A percentile compares a stretch with the other conserved stretches of the same genome.
Conservation (phyloP, 768 basidiomycete genomes). For the Suillus placidus region DNA sequence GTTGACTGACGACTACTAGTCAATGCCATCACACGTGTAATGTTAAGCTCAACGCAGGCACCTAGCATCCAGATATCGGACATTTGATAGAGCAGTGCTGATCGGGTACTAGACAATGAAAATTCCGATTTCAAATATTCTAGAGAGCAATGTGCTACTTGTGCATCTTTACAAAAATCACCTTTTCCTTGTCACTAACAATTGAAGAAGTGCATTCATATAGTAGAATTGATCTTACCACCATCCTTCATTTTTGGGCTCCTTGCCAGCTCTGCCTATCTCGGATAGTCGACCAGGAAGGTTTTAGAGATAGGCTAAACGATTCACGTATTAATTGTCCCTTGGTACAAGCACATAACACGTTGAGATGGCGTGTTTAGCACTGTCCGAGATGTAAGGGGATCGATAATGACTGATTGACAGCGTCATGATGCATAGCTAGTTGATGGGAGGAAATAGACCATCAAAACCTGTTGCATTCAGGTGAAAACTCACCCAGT, state of each 20-base stretch:
- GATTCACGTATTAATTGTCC: not conserved
- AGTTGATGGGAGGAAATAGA: not conserved
- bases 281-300: not conserved
- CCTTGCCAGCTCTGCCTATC: not conserved
- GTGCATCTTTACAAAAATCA: not conserved
- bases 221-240: no score
- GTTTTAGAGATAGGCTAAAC: not conserved
- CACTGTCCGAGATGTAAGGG: not conserved
- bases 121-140: conserved; percentile 1
- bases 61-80: conserved; percentile 91
- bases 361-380: not conserved
- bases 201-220: not conserved
- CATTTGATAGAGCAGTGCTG: conserved; percentile 42
- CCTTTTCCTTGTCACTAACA: not conserved
- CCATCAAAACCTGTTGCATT: not conserved
- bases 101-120: conserved; percentile 3
- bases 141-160: not conserved
- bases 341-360: not conserved
- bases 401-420: not conserved
- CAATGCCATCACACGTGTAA: conserved; percentile 76
- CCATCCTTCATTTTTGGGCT: not conserved
- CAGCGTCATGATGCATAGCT: not conserved
- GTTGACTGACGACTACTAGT: conserved; percentile 41
- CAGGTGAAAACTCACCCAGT: not conserved
- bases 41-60: conserved; percentile 83